A percentile compares a stretch with the other conserved stretches of the same genome.
These are phyloP conservation scores for Cyclotella sp. DNA, from an alignment of 108 stramenopile genomes.

Conservation along the genomic window DNA sequence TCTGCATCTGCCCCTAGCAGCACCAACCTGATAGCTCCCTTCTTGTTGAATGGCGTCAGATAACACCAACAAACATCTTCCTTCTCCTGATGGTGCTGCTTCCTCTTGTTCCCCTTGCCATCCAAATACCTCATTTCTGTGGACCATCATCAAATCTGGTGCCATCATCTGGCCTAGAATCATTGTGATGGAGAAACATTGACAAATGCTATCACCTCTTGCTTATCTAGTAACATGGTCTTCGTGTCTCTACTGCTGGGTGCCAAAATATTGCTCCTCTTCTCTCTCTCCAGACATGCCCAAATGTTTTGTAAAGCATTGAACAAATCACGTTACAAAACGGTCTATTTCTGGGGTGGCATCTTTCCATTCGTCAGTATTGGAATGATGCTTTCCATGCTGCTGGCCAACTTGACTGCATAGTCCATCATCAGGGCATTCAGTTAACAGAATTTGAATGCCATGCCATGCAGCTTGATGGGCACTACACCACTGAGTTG, in stretches of 20 bases:
- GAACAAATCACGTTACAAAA: conserved; percentile 37
- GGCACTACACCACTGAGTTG: conserved; percentile 67
- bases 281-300: conserved; percentile 57
- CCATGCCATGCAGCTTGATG: conserved; percentile 61
- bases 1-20: too few species aligned
- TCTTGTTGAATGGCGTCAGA: conserved; percentile 7
- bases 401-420: conserved; percentile 64
- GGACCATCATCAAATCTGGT: conserved; percentile 34
- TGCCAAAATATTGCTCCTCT: conserved; percentile 58
- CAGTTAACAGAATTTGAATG: conserved; percentile 61
- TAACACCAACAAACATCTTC: background rate
- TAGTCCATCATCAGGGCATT: conserved; percentile 51
- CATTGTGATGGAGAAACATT: conserved; percentile 61
- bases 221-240: conserved; percentile 69
- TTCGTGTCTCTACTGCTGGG: conserved; percentile 73
- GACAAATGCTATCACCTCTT: conserved; percentile 59
- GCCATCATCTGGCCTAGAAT: conserved; percentile 68
- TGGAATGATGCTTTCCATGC: conserved; percentile 56
- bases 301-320: conserved; percentile 51
- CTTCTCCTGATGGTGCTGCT: background rate
- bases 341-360: conserved; percentile 61
- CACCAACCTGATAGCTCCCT: background rate
- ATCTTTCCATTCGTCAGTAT: conserved; percentile 59
- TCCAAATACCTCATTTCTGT: conserved; percentile 35
- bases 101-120: background rate